Evolutionary conservation across 1,284 basidiomycete genomes (phyloP), one percentile per base, ranked within the genome.

Genomic region (Malassezia nana): DNA sequence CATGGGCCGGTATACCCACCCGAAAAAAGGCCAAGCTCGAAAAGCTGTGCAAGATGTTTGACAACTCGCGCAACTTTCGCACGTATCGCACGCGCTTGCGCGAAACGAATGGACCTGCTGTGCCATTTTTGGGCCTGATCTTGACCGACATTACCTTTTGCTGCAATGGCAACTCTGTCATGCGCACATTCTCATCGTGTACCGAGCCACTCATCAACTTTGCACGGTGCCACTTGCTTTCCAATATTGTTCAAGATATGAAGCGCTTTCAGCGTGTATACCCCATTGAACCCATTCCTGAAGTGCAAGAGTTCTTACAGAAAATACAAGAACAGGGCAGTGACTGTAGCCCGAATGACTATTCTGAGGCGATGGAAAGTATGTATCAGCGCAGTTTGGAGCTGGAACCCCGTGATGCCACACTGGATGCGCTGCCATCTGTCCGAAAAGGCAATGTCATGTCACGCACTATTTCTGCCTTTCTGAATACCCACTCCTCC

Each of bases 101-200:
- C 28, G 38, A 44, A 20, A 62, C 64, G 8, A 39, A 57, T 4
- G 62, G 68, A 2, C 68, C 71, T 1, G 67, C 68, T 18, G 45
- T 74, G 15, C 71, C 71, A 5, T 74, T 72, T 57, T 52, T 71
- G n/a, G 87, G 87, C 40, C 77, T 90, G 20, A 89, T 89, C 74
- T 77, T 90, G 58, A 90, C 89, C 4, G 89, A 92, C 75, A 81
- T 95, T 57, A 96, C 90, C 1, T 98, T 96, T 76, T 91, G 89
- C 65, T 83, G 86, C 48, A 92, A 94, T 69, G 92, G 92, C 32
- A 96, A 96, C 74, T 84, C 89, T 7, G 84, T 86, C 7, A 80
- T 84, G 64, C 81, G 92, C 59, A 80, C 84, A n/a, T 59, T 57
- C 18, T 83, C 84, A 50, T 79, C 84, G 2, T 52, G 53, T 12